Base-by-base conservation (phyloP, 352 stramenopile species). In the Phytophthora boehmeriae region DNA sequence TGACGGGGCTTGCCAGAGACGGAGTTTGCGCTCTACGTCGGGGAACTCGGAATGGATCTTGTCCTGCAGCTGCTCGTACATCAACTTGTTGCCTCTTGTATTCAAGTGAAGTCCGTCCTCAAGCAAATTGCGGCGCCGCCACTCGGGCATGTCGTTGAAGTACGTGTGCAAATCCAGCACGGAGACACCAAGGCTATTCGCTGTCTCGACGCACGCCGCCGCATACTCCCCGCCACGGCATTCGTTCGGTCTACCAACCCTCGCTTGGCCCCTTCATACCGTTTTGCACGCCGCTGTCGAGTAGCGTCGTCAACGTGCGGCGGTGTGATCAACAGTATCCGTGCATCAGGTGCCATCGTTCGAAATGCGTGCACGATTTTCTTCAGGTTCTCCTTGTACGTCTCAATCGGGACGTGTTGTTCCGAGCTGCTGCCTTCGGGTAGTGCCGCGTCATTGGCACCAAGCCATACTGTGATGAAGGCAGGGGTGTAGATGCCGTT, bases 391-490 rank as follows among this genome's bases (percentile, higher is more conserved):
- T 60, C 45, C 1, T 36, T 23, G 56, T 85, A 91, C 23, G 70
- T 69, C 5, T 79, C 71, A 6, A 88, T 52, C 8, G 79, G 73
- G 17, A 91, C 73, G 53, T 86, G 69, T 35, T 80, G 73, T 9
- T 59, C 58, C 38, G 63, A 51, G 39, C 54, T 60, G 17, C 46
- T 53, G 2, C 80, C 78, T 5, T 53, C 53, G 0, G 59, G 44
- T 10, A 81, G 52, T 10, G 68, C 75, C 0, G 82, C 77, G 50
- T 91, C 82, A 66, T 91, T 91, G 17, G 82, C 71, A 6, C 82
- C 82, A 5, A 89, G 63, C 71, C 74, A 89, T n/a, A 92, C 8
- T 16, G 70, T 86, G 19, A 89, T 63, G 9, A 91, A 47, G 2
- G 59, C 59, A 1, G 76, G 71, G 19, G 55, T 50, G 57, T 75